Base-by-base conservation (phyloP, 257 asterid genomes). In the Parsonsia alboflavescens region DNA sequence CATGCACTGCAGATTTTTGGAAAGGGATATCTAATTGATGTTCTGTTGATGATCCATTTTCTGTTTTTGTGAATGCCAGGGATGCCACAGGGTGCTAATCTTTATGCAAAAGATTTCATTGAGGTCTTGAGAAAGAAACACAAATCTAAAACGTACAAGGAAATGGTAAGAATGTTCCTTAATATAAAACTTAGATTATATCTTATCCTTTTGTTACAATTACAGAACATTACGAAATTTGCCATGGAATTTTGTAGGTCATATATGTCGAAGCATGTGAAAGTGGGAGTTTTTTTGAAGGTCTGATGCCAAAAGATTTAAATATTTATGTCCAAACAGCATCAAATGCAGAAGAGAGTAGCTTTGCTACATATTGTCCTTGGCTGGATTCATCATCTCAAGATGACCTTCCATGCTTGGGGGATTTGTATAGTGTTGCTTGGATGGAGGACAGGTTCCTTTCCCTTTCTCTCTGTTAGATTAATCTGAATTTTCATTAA, bases 381-480 rank as follows among this genome's bases (percentile, higher is more conserved):
- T 92, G 91, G 65, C 80, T 82, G 86, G 85, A 85, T 44, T 88
- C 97, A 0, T 93, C 96, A 0, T 96, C 96, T 42, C 81, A 92
- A 0, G 91, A 87, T 79, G 85, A 86, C 70, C 63, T 84, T 10
- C 91, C 97, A 3, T 94, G 99, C 81, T 85, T 94, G 83, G 97
- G 99, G 1, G 97, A 94, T 83, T 78, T 94, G 19, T 94, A 94
- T 80, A 94, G 99, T 50, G 92, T 94, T 54, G 88, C 97, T 72
- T 94, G 97, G 99, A 88, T 94, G 97, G 99, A 94, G 68, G 99
- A 92, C 76, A 90, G 97, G 99, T 92, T 82, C n/a, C 21, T 59
- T 16, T 7, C 42, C 53, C 7, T 7, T n/a, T 3, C 44, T 0
- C 10, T 26, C 0, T 54, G 44, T 45, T 21, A 6, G 16, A 61